Base-by-base conservation (phyloP, 306 rosid genomes). In the Rosa lucieae region DNA sequence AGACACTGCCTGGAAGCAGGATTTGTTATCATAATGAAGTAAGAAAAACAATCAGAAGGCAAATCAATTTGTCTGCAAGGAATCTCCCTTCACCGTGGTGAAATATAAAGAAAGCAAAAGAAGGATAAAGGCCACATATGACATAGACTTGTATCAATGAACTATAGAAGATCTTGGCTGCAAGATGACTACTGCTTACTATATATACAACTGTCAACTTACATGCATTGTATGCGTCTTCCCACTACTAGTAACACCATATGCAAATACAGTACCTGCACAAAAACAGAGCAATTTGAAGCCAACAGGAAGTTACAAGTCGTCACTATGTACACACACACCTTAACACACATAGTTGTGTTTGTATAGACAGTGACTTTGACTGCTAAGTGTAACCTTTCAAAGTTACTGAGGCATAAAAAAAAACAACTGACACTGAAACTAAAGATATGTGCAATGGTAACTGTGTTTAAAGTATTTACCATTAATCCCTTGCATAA, bases 181-280 rank as follows among this genome's bases (percentile, higher is more conserved):
- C 21, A n/a, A 46, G 67, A 37, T 7, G 37, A 59, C 23, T 37
- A 47, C 26, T 43, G 23, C 42, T 40, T 17, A 63, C 37, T 47
- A 5, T 2, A 73, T 52, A 40, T 23, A 74, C 44, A 61, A 66
- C 35, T 46, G 43, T 67, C 26, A 73, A 79, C 97, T 90, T 86
- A 92, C 97, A 82, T 92, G 96, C 97, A 92, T 92, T 67, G 97
- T 92, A 84, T 92, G 97, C 26, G 97, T 92, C 91, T 92, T 92
- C 68, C 97, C 97, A 80, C 97, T 93, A 79, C 96, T 91, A 10
- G 97, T 93, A 84, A 91, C 97, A 49, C 97, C 97, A 83, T 93
- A 93, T 67, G 96, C 97, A 83, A 93, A 93, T 26, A 92, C 97
- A 53, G 97, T 92, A 77, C 97, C 97, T 92, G 89, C 82, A 88